A percentile compares a stretch with the other conserved stretches of the same genome.
Evolutionary conservation across 441 rosid species (phyloP).

Genomic region (Syzygium malaccense): DNA sequence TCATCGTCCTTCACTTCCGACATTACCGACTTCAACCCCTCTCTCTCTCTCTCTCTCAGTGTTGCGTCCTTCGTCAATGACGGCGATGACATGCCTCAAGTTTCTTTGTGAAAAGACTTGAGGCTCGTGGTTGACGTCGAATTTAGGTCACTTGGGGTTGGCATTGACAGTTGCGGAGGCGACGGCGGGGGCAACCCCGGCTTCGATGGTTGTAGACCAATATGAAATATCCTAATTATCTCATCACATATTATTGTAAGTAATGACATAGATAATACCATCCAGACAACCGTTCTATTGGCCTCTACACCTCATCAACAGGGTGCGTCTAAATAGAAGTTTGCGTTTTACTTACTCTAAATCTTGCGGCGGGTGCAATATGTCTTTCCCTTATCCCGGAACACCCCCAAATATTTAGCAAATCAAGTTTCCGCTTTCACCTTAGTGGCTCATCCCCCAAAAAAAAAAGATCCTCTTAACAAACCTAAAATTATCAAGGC

Average conservation of each 20-base stretch:
- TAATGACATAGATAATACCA: neutral
- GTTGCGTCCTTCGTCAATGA: neutral
- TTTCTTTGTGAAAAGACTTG: neutral
- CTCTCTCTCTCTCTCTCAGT: neutral
- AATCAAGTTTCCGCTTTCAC: too few species aligned
- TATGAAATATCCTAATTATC: neutral
- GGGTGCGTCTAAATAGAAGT: neutral
- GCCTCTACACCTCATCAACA: rapidly evolving
- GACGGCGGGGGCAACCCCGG: neutral
- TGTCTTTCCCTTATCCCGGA: neutral
- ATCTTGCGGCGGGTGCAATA: neutral
- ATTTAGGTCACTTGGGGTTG: neutral
- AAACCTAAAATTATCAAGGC: too few species aligned
- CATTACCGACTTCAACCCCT: neutral
- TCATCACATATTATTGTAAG: neutral
- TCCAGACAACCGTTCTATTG: rapidly evolving
- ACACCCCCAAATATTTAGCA: neutral
- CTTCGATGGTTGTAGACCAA: neutral
- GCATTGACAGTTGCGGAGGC: neutral
- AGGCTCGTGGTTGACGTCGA: neutral
- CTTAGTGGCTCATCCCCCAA: too few species aligned
- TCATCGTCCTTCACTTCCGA: neutral
- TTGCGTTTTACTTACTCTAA: neutral
- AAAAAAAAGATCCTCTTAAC: too few species aligned
- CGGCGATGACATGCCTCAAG: neutral